Evolutionary conservation across 2,329 filamentous ascomycete species (phyloP), one percentile per base, ranked within the genome.

Genomic region (Harringtonia aguacate): DNA sequence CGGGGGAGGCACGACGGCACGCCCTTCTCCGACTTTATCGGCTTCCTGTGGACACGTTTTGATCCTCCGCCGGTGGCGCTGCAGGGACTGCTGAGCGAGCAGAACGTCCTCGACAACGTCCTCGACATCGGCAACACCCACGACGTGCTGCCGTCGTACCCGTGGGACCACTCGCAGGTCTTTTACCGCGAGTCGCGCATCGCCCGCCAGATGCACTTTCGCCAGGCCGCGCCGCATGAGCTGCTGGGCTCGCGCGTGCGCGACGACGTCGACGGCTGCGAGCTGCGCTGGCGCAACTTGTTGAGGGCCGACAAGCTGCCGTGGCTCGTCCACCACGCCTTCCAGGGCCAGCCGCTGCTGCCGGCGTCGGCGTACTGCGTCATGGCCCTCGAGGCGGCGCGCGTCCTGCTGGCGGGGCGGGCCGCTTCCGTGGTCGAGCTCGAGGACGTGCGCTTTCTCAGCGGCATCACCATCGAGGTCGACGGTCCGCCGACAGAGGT

Each of bases 301-400:
- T 37, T 50, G 18, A 45, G 44, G 13, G 35, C 42, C n/a, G 45
- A 47, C 22, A 46, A 47, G 37, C 31, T 50, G n/a, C 47, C 50
- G 2, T 50, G 50, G 46, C 46, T 62, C 17, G 50, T 54, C 30
- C 57, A 53, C 31, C 55, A 57, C 38, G 12, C 48, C 8, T 67
- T 72, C 29, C 65, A 69, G 46, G 63, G 62, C 1, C 62, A 68
- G 41, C 58, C 62, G 4, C 53, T 73, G 15, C 55, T 72, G 9
- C 69, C 69, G 2, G 67, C 63, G 4, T 69, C 69, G 2, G 69
- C 62, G 0, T 73, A 71, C 50, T 62, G 66, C 30, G 47, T 65
- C 37, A 70, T 72, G 64, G 67, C 66, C 2, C 49, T 69, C 8
- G 69, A 72, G 38, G 68, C 68, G 4, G 62, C 64, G 2, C 56